phyloP scores from a whole-genome alignment of 2,329 filamentous ascomycete species.

The Sclerotiophoma versabilis region DNA sequence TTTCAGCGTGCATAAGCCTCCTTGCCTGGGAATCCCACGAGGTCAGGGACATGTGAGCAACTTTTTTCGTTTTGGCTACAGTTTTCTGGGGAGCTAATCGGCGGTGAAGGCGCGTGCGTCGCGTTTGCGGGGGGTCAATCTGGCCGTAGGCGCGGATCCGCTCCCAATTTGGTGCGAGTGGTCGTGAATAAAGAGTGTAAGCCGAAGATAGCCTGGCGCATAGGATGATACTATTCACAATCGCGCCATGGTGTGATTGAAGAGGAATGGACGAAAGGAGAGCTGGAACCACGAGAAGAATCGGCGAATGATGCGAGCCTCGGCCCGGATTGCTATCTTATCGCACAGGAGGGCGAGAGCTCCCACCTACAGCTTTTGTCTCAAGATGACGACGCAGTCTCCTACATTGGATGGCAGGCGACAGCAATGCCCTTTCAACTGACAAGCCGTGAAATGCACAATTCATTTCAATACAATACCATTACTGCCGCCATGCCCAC shows the following conservation, averaged over 20 bases:
- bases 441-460: neutral
- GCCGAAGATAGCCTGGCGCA: slow-evolving; percentile 42
- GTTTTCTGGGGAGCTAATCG: slow-evolving; percentile 25
- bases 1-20: slow-evolving; percentile 22
- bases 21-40: slow-evolving; percentile 16
- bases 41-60: slow-evolving; percentile 8
- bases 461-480: neutral
- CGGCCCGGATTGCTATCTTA: slow-evolving; percentile 10
- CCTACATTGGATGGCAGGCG: neutral
- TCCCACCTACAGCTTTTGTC: neutral
- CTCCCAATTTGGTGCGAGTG: slow-evolving; percentile 1
- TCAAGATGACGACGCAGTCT: neutral
- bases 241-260: slow-evolving; percentile 32
- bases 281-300: slow-evolving; percentile 13
- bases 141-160: slow-evolving; percentile 15
- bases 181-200: slow-evolving; percentile 22
- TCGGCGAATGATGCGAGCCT: slow-evolving; percentile 14
- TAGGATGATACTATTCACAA: slow-evolving; percentile 10
- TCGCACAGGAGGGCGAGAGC: neutral
- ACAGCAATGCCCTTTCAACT: neutral
- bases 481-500: neutral
- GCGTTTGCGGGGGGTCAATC: slow-evolving; percentile 29
- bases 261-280: slow-evolving; percentile 18
- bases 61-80: slow-evolving; percentile 10
- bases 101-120: slow-evolving; percentile 32